phyloP scores from a whole-genome alignment of 768 basidiomycete genomes.

The Russula brevipes region DNA sequence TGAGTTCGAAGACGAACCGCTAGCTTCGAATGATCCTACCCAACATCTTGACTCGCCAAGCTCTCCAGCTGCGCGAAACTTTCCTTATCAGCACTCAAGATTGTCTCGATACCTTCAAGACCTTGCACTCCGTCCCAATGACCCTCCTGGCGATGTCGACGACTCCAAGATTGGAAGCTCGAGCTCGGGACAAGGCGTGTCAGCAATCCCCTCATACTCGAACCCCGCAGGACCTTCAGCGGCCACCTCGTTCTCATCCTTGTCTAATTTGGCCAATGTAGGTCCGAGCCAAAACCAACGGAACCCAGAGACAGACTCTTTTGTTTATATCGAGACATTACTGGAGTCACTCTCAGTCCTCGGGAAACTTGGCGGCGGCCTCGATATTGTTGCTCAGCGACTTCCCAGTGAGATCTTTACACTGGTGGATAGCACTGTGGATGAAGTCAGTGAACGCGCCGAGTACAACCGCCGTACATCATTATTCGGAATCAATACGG shows the following conservation, averaged over 20 bases:
- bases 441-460: conserved; percentile 87
- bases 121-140: conserved; percentile 68
- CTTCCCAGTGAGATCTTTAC: conserved; percentile 77
- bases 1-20: conserved; percentile 54
- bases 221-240: conserved; percentile 24
- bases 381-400: conserved; percentile 82
- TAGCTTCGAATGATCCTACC: conserved; percentile 26
- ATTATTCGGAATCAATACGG: conserved; percentile 26
- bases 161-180: conserved; percentile 34
- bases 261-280: conserved; percentile 20
- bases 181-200: conserved; percentile 22
- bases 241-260: conserved; percentile 24
- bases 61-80: conserved; percentile 41
- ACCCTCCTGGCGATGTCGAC: conserved; percentile 64
- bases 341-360: conserved; percentile 90
- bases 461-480: conserved; percentile 65
- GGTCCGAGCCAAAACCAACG: conserved; percentile 25
- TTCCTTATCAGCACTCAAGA: conserved; percentile 40
- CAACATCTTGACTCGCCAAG: conserved; percentile 32
- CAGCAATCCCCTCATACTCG: conserved; percentile 22
- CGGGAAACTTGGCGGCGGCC: conserved; percentile 76
- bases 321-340: conserved; percentile 86
- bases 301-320: conserved; percentile 91
- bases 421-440: conserved; percentile 80
- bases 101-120: conserved; percentile 60